Evolutionary conservation across 1,139 yeast species (phyloP).

Genomic region (Nakaseomyces nivariensis): DNA sequence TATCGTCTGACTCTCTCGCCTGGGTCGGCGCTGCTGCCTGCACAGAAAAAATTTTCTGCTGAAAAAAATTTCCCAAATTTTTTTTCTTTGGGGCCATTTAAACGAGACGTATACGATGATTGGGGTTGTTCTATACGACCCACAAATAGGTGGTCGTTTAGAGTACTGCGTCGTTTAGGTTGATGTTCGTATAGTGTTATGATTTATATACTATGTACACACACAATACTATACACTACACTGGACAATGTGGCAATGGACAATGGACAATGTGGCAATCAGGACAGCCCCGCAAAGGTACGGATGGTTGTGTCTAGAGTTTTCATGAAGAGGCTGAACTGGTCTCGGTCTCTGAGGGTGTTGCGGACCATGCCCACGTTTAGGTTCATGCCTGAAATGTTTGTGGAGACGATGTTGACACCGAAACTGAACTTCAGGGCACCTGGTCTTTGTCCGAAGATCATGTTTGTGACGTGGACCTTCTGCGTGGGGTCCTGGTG

Average conservation of each 20-base stretch:
- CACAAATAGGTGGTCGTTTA: not conserved
- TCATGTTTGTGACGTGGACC: conserved; percentile 11
- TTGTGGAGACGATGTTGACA: conserved; percentile 17
- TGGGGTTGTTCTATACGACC: not conserved
- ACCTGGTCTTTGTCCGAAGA: conserved; percentile 20
- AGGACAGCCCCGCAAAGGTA: conserved; percentile 3
- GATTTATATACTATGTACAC: not conserved
- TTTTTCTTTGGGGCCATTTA: too few species aligned
- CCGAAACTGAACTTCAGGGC: conserved; percentile 17
- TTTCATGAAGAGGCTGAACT: conserved; percentile 12
- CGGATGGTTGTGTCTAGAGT: conserved; percentile 8
- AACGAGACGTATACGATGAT: too few species aligned
- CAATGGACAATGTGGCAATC: too few species aligned
- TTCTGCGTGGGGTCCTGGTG: conserved; percentile 5
- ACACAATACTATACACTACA: too few species aligned
- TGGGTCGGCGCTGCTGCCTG: too few species aligned
- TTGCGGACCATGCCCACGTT: conserved; percentile 15
- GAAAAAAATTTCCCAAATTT: too few species aligned
- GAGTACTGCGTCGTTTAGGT: not conserved
- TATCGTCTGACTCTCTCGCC: not conserved
- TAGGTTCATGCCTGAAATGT: conserved; percentile 19
- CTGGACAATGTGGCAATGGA: too few species aligned
- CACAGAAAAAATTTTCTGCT: too few species aligned
- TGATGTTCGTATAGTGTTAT: not conserved
- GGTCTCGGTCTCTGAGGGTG: conserved; percentile 9